Evolutionary conservation across 1,284 basidiomycete genomes (phyloP).

Genomic region (Ganoderma sinense): DNA sequence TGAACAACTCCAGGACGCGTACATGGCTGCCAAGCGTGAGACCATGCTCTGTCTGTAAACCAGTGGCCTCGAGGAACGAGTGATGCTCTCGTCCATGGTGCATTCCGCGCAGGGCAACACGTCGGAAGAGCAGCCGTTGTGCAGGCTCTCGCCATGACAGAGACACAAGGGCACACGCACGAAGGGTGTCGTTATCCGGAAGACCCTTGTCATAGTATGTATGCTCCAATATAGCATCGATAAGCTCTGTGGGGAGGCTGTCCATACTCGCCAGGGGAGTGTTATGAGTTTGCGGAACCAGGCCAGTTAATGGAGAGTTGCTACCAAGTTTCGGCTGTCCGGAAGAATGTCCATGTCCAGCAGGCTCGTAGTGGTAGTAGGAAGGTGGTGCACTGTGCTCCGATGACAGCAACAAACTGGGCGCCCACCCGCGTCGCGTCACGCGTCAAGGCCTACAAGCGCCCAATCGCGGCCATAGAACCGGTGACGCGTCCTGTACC

Average conservation of each 20-base stretch:
- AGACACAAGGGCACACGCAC: conserved; percentile 45
- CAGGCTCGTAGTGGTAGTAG: no score
- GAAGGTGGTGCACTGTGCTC: no score
- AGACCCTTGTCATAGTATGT: conserved; percentile 44
- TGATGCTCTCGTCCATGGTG: conserved; percentile 8
- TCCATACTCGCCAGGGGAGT: conserved; percentile 10
- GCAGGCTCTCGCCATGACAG: conserved; percentile 48
- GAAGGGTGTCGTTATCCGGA: conserved; percentile 45
- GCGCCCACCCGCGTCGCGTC: conserved; percentile 16
- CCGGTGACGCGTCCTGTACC: conserved; percentile 29
- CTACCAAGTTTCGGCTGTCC: no score
- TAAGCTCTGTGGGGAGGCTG: conserved; percentile 48
- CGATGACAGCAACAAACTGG: no score
- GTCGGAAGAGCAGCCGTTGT: conserved; percentile 50
- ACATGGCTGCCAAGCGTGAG: conserved; percentile 28
- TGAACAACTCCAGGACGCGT: conserved; percentile 31
- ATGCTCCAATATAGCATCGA: conserved; percentile 50
- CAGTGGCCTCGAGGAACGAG: conserved; percentile 23
- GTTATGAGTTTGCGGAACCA: neutral
- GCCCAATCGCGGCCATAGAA: conserved; percentile 18
- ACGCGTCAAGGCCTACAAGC: conserved; percentile 23
- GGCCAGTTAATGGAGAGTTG: neutral
- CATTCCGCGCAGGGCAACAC: conserved; percentile 27
- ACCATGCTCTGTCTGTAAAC: conserved; percentile 20
- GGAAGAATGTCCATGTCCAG: no score